A percentile compares a stretch with the other conserved stretches of the same genome.
Conservation (phyloP, 2,329 filamentous ascomycete species). For the Ciborinia camelliae region DNA sequence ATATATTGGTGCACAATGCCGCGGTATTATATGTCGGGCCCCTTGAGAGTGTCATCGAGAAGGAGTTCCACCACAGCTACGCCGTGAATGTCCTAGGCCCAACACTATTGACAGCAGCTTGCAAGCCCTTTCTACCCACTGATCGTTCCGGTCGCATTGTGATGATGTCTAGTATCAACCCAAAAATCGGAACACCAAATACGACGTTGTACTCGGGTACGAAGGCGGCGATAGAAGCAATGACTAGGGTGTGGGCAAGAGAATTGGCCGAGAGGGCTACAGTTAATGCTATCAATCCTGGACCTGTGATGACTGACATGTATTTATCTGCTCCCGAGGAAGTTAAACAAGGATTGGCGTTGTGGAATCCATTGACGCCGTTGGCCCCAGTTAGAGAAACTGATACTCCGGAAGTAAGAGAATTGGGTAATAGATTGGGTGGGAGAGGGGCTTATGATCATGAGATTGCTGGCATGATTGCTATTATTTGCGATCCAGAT, state of each 20-base stretch:
- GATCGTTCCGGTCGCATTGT: conserved; percentile 63
- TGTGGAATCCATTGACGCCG: conserved; percentile 48
- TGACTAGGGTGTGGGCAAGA: conserved; percentile 45
- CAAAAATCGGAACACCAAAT: conserved; percentile 51
- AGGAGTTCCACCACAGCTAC: conserved; percentile 68
- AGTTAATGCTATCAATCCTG: conserved; percentile 15
- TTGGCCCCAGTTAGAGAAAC: conserved; percentile 16
- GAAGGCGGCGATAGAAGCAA: conserved; percentile 61
- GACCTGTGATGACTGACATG: conserved; percentile 19
- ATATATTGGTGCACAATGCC: conserved; percentile 84
- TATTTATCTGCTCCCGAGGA: conserved; percentile 45
- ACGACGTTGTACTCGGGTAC: conserved; percentile 60
- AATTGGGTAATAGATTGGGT: conserved; percentile 26
- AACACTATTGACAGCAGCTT: conserved; percentile 69
- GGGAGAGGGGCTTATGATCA: conserved; percentile 19
- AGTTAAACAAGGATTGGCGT: conserved; percentile 58
- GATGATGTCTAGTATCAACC: conserved; percentile 55
- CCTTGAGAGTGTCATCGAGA: conserved; percentile 56
- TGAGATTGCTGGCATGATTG: conserved; percentile 20
- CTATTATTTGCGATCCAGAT: conserved; percentile 16
- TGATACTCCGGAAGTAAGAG: conserved; percentile 14
- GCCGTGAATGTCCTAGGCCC: conserved; percentile 77
- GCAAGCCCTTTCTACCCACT: conserved; percentile 61
- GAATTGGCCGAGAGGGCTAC: conserved; percentile 12
- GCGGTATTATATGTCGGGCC: conserved; percentile 63